These are phyloP conservation scores for Trametes gibbosa DNA, from an alignment of 768 basidiomycete species.

Conservation along the genomic window DNA sequence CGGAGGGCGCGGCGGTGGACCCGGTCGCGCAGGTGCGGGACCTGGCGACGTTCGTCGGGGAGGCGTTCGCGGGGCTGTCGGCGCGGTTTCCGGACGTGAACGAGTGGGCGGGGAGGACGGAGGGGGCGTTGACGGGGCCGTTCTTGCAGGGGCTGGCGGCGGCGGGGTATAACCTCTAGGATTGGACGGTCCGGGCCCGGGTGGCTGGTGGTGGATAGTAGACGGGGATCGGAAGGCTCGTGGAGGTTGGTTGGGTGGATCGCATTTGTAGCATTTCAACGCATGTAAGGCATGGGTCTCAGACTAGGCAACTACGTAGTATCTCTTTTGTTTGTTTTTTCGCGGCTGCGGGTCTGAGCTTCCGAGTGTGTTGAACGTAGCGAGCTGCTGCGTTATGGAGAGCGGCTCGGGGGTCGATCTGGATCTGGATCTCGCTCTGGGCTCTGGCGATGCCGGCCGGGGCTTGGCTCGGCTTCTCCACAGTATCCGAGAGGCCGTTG, in stretches of 20 bases:
- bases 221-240: not conserved
- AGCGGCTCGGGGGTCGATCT: not conserved
- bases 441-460: not conserved
- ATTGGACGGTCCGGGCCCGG: not conserved
- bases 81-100: slow-evolving; percentile 14
- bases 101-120: slow-evolving; percentile 17
- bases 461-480: not conserved
- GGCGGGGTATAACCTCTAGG: slow-evolving; percentile 13
- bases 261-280: slow-evolving; percentile 18
- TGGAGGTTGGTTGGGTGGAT: not conserved
- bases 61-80: slow-evolving; percentile 23
- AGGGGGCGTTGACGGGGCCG: slow-evolving; percentile 18
- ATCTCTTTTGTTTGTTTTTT: too few species aligned
- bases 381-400: not conserved
- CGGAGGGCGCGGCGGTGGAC: slow-evolving; percentile 35
- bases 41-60: slow-evolving; percentile 26
- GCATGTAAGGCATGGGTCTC: slow-evolving; percentile 2
- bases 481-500: not conserved
- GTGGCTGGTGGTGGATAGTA: not conserved
- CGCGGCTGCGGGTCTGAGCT: too few species aligned
- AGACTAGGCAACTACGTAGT: not conserved
- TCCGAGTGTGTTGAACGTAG: not conserved
- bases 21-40: slow-evolving; percentile 34
- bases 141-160: slow-evolving; percentile 22
- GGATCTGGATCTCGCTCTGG: not conserved